A percentile compares a stretch with the other conserved stretches of the same genome.
phyloP scores from a whole-genome alignment of 2,329 filamentous ascomycete genomes.

The Nigrospora oryzae region DNA sequence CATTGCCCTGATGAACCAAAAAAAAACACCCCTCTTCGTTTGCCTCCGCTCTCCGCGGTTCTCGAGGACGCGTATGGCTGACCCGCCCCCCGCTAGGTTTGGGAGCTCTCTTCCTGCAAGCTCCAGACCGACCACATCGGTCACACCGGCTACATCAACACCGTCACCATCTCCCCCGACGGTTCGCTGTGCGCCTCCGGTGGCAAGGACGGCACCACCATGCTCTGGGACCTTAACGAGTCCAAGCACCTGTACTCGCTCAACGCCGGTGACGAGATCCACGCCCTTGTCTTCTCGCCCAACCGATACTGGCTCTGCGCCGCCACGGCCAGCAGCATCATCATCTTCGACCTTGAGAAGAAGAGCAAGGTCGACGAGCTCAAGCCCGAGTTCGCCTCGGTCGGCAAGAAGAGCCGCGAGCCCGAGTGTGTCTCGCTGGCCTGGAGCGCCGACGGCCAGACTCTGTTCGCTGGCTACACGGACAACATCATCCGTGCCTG shows the following conservation, averaged over 20 bases:
- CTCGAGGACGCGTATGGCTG: not conserved
- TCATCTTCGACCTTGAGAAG: slow-evolving; percentile 99
- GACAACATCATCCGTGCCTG: slow-evolving; percentile 98
- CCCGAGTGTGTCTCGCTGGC: slow-evolving; percentile 96
- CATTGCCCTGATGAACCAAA: slow-evolving; percentile 62
- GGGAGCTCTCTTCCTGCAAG: slow-evolving; percentile 98
- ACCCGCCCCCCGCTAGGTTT: slow-evolving; percentile 58
- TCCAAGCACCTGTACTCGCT: slow-evolving; percentile 99
- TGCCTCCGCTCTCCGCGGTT: too few relatives aligned
- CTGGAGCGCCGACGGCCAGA: slow-evolving; percentile 98
- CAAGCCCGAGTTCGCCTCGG: slow-evolving; percentile 93
- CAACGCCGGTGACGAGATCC: slow-evolving; percentile 99
- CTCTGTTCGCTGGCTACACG: slow-evolving; percentile 98
- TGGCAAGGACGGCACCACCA: slow-evolving; percentile 99
- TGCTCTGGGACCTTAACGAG: slow-evolving; percentile 99
- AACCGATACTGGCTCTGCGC: slow-evolving; percentile 99
- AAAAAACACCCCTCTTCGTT: too few relatives aligned
- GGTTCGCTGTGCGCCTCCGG: slow-evolving; percentile 98
- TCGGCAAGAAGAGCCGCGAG: slow-evolving; percentile 98
- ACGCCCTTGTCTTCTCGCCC: slow-evolving; percentile 99
- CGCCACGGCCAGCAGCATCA: slow-evolving; percentile 93
- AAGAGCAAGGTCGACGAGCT: slow-evolving; percentile 99
- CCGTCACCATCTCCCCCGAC: slow-evolving; percentile 99
- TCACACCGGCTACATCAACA: slow-evolving; percentile 99
- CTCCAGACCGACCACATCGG: slow-evolving; percentile 99